Evolutionary conservation across 2,329 filamentous ascomycete genomes (phyloP).

Genomic region (Pyrenochaeta sp.): DNA sequence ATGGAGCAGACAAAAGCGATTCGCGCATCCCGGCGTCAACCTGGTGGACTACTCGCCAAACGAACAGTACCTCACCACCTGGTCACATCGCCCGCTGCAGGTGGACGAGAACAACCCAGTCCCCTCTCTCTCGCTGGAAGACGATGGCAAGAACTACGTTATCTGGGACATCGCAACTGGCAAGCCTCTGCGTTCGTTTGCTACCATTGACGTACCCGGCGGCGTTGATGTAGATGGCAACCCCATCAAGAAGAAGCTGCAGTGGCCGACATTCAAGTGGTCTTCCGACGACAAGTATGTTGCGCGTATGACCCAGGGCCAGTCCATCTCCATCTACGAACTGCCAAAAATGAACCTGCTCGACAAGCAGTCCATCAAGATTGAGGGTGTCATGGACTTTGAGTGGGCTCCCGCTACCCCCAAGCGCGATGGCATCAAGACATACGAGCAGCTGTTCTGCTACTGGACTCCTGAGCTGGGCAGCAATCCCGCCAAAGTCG

Average conservation of each 20-base stretch:
- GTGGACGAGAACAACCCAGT: slow-evolving; percentile 88
- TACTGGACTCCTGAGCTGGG: slow-evolving; percentile 99
- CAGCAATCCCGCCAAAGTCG: slow-evolving; percentile 97
- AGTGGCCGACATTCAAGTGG: slow-evolving; percentile 99
- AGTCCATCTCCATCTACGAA: slow-evolving; percentile 92
- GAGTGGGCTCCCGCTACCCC: slow-evolving; percentile 92
- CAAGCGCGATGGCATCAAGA: slow-evolving; percentile 84
- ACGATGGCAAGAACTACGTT: slow-evolving; percentile 99
- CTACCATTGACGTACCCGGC: slow-evolving; percentile 81
- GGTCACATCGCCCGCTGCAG: slow-evolving; percentile 92
- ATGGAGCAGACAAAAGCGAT: slow-evolving; percentile 91
- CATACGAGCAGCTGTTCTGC: slow-evolving; percentile 93
- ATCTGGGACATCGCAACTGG: slow-evolving; percentile 96
- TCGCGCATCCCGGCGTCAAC: slow-evolving; percentile 94
- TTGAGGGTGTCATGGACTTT: slow-evolving; percentile 96
- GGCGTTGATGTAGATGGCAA: slow-evolving; percentile 69
- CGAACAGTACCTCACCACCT: slow-evolving; percentile 94
- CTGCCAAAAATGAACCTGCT: slow-evolving; percentile 87
- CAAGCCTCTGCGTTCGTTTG: slow-evolving; percentile 91
- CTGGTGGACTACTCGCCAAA: slow-evolving; percentile 93
- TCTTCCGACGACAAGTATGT: slow-evolving; percentile 97
- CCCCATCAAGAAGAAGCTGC: slow-evolving; percentile 85
- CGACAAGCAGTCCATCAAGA: slow-evolving; percentile 92
- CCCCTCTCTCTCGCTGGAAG: slow-evolving; percentile 77
- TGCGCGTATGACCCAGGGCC: slow-evolving; percentile 85